Conservation (phyloP, 192 early-diverging fungal species). For the Lobosporangium transversale region DNA sequence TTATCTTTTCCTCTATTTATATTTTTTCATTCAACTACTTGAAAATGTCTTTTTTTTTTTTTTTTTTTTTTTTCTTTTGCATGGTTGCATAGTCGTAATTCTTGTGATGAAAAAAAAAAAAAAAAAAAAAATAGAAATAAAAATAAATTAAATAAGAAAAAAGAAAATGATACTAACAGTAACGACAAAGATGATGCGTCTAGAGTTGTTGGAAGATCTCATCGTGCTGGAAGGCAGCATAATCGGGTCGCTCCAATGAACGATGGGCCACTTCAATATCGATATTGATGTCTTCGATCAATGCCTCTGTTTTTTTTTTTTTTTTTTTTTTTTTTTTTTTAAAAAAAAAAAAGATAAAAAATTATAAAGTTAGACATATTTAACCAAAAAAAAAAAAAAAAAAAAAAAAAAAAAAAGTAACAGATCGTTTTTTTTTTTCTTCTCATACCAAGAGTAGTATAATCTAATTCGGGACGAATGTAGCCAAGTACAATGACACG, state of each 20-base stretch:
- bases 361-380: not conserved
- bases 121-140: no score
- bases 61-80: no score
- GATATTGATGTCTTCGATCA: constrained; percentile 92
- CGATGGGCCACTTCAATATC: constrained; percentile 85
- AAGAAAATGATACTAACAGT: no score
- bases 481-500: constrained; percentile 87
- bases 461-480: constrained; percentile 92
- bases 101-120: no score
- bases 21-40: no score
- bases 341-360: not conserved
- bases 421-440: not conserved
- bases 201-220: constrained; percentile 49
- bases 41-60: no score
- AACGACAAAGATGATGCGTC: no score
- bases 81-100: no score
- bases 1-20: not conserved
- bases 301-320: constrained; percentile 74
- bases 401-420: constrained; percentile 8
- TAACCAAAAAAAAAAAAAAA: not conserved
- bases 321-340: no score
- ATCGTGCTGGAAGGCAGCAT: constrained; percentile 57
- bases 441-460: constrained; percentile 77
- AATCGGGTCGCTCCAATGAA: constrained; percentile 69
- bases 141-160: no score